Percentiles rank a stretch among this genome's conserved stretches.
These are phyloP conservation scores for Botrytis aclada DNA, from an alignment of 2,329 filamentous ascomycete genomes.

Conservation along the genomic window DNA sequence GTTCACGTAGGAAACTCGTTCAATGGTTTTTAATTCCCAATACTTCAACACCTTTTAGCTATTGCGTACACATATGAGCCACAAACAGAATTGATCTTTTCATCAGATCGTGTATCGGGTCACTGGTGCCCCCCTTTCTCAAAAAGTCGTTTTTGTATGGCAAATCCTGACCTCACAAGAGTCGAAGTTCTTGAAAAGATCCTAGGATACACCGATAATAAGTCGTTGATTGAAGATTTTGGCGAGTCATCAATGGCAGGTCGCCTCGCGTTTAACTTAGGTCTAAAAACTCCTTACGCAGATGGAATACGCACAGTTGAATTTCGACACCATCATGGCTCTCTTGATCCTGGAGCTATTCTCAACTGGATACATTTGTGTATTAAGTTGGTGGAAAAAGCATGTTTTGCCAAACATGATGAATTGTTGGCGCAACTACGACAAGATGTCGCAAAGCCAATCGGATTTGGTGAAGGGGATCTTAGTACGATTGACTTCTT, in stretches of 20 bases:
- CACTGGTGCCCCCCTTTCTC: background rate
- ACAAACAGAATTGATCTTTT: constrained; percentile 18
- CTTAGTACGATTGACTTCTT: background rate
- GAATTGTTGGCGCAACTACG: background rate
- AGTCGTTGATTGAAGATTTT: background rate
- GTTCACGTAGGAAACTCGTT: constrained; percentile 37
- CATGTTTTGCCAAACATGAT: background rate
- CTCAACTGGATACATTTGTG: constrained; percentile 25
- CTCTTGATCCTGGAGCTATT: constrained; percentile 24
- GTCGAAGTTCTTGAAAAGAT: background rate
- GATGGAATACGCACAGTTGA: constrained; percentile 27
- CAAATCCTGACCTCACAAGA: background rate
- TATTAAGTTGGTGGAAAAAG: constrained; percentile 22
- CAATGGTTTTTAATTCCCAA: constrained; percentile 27
- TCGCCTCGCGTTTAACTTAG: background rate
- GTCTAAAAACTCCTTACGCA: background rate
- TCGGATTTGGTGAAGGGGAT: background rate
- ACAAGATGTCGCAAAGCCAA: background rate
- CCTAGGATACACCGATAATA: background rate
- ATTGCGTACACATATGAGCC: constrained; percentile 33
- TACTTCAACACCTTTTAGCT: constrained; percentile 33
- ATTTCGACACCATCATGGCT: constrained; percentile 32
- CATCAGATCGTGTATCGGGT: background rate
- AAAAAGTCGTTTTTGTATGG: background rate
- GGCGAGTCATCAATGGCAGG: too few species aligned